Evolutionary conservation across 1,284 basidiomycete species (phyloP).

Genomic region (Puccinia triticina): DNA sequence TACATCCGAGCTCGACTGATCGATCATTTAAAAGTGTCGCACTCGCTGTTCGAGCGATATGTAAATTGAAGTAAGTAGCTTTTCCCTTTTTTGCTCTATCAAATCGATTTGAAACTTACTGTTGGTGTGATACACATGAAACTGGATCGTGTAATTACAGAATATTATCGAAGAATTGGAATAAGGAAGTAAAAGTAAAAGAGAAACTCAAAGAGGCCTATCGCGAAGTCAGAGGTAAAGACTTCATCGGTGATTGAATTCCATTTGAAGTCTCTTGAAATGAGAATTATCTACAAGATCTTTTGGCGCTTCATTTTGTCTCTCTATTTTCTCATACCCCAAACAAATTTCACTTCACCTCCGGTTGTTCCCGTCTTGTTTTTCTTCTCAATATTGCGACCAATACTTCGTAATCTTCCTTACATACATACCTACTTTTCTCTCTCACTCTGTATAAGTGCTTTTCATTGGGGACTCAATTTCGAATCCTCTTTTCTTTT

Average conservation of each 20-base stretch:
- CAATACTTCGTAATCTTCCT: too few species aligned
- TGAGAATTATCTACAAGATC: background rate
- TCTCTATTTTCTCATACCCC: background rate
- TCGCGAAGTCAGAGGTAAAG: slow-evolving; percentile 44
- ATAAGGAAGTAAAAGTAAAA: slow-evolving; percentile 30
- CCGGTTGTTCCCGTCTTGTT: background rate
- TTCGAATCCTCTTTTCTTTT: background rate
- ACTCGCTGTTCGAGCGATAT: slow-evolving; percentile 34
- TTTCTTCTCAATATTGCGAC: background rate
- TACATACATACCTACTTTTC: slow-evolving; percentile 1
- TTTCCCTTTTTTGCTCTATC: background rate
- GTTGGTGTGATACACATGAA: background rate
- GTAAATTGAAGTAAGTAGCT: slow-evolving; percentile 36
- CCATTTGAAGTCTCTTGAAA: too few species aligned
- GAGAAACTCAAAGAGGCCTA: slow-evolving; percentile 50
- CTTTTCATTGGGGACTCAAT: background rate
- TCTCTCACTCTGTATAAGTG: background rate
- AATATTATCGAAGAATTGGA: slow-evolving; percentile 48
- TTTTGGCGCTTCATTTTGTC: background rate
- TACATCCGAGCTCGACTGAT: slow-evolving; percentile 11
- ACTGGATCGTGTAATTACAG: background rate
- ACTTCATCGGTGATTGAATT: slow-evolving; percentile 30
- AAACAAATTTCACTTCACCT: background rate
- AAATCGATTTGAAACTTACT: background rate
- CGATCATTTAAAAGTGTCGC: slow-evolving; percentile 41